These are phyloP conservation scores for Rhytidhysteron rufulum DNA, from an alignment of 2,329 filamentous ascomycete species.

Conservation along the genomic window DNA sequence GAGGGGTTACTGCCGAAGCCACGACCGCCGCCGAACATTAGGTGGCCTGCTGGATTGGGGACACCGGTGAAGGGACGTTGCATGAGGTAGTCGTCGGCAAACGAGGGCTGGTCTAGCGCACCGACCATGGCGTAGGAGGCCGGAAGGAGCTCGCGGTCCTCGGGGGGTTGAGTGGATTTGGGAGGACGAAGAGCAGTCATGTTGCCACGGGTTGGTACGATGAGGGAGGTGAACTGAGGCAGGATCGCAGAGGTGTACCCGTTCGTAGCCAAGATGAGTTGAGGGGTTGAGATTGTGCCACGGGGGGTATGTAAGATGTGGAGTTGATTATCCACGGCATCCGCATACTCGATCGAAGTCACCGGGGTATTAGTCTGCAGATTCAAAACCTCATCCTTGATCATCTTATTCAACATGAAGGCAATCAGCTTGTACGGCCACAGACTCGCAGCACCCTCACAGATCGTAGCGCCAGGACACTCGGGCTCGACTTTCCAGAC, in stretches of 20 bases:
- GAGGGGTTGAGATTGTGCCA: constrained; percentile 59
- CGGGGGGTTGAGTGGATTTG: too few relatives aligned
- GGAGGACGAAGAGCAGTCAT: constrained; percentile 63
- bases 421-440: constrained; percentile 85
- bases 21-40: constrained; percentile 71
- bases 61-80: constrained; percentile 56
- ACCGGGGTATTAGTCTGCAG: constrained; percentile 72
- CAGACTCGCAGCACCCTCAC: constrained; percentile 61
- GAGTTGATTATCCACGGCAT: constrained; percentile 10
- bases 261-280: constrained; percentile 76
- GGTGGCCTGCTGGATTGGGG: constrained; percentile 47
- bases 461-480: constrained; percentile 62
- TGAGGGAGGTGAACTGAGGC: constrained; percentile 64
- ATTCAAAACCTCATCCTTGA: constrained; percentile 55
- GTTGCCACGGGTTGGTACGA: constrained; percentile 74
- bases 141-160: constrained; percentile 41
- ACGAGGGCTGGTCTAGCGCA: constrained; percentile 40
- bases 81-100: constrained; percentile 68
- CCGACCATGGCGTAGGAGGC: constrained; percentile 64
- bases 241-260: constrained; percentile 76
- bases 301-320: constrained; percentile 67
- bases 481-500: constrained; percentile 45
- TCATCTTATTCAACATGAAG: constrained; percentile 62
- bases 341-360: constrained; percentile 22
- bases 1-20: constrained; percentile 45